These are phyloP conservation scores for Pulicaria dysenterica DNA, from an alignment of 129 eudicot genomes.

Conservation along the genomic window DNA sequence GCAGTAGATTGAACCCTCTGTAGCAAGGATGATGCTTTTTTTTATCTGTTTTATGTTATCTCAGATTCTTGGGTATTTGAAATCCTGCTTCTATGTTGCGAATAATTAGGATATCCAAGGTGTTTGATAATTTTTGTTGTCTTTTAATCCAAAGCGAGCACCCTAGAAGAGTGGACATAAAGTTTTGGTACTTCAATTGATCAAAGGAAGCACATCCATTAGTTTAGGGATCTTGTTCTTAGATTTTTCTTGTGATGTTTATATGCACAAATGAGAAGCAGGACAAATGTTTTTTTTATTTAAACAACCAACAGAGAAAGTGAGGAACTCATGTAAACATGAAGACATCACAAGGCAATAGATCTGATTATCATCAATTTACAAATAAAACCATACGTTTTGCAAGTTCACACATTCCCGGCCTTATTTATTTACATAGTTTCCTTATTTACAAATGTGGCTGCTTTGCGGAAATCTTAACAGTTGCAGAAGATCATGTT, in stretches of 20 bases:
- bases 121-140: conserved; percentile 53
- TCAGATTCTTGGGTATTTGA: no score
- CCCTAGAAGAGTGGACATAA: conserved; percentile 73
- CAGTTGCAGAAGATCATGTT: neutral
- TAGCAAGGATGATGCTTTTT: no score
- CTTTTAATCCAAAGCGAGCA: conserved; percentile 83
- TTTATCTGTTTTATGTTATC: no score
- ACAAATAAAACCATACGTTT: conserved; percentile 21
- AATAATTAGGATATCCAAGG: neutral
- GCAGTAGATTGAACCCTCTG: no score
- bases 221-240: neutral
- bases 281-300: neutral
- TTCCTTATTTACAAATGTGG: conserved; percentile 26
- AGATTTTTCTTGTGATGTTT: neutral
- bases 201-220: neutral
- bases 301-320: conserved; percentile 2
- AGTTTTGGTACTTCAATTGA: neutral
- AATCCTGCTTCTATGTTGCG: no score
- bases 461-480: conserved; percentile 10
- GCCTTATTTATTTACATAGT: conserved; percentile 24
- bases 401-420: conserved; percentile 16
- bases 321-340: conserved; percentile 14
- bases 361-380: conserved; percentile 21
- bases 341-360: neutral
- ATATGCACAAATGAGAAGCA: neutral